Conservation (phyloP, 306 rosid genomes). For the Bauhinia variegata region DNA sequence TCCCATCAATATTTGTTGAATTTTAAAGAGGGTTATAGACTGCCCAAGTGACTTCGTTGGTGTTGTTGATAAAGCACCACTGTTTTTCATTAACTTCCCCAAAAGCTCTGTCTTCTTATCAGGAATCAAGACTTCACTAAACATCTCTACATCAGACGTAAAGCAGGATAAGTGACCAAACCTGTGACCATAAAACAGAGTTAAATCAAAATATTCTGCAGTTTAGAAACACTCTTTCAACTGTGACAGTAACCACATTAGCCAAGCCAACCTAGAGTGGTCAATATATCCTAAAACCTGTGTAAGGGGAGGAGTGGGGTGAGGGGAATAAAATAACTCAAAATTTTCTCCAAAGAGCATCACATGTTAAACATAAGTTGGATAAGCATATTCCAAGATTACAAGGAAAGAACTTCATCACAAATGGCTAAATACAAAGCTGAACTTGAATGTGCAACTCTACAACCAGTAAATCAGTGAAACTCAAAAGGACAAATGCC, state of each 20-base stretch:
- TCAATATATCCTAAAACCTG: conserved; percentile 15
- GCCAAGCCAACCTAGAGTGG: conserved; percentile 10
- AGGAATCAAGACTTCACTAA: conserved; percentile 63
- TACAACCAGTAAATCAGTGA: conserved; percentile 17
- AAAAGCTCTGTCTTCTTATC: conserved; percentile 66
- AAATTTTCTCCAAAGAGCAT: conserved; percentile 12
- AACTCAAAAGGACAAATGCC: conserved; percentile 7
- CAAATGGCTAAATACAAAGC: background rate
- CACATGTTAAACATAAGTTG: background rate
- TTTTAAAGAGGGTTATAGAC: conserved; percentile 69
- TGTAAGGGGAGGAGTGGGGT: too few species aligned
- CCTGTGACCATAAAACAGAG: conserved; percentile 57
- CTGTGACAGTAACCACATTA: conserved; percentile 3
- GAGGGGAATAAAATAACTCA: background rate
- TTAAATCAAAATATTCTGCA: conserved; percentile 15
- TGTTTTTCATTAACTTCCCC: conserved; percentile 56
- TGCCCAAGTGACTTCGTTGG: conserved; percentile 73
- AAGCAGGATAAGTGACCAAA: conserved; percentile 94
- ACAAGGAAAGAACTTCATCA: background rate
- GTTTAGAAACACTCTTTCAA: conserved; percentile 23
- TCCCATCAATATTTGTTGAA: conserved; percentile 64
- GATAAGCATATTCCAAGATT: too few species aligned
- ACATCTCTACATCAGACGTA: conserved; percentile 77
- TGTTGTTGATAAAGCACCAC: conserved; percentile 42
- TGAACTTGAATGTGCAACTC: conserved; percentile 2